Evolutionary conservation across 441 rosid species (phyloP), one percentile per base, ranked within the genome.

Genomic region (Pelargonium fulgidum): DNA sequence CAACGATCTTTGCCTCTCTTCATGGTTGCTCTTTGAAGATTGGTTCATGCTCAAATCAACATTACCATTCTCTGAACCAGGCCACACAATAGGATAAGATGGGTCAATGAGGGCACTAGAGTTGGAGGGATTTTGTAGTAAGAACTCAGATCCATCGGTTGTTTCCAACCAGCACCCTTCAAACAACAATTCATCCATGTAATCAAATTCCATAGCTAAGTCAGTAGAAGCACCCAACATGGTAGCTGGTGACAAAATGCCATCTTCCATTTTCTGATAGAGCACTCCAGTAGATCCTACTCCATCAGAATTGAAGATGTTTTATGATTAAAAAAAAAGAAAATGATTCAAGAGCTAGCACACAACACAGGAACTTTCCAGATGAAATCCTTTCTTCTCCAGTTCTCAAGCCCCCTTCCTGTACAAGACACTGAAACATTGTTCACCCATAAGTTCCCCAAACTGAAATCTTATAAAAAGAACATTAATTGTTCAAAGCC

Each of bases 111-210:
- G 66, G 75, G 76, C 65, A 64, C 76, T 48, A 68, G 87, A 76
- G 65, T 64, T 70, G 7, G 84, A 75, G 12, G 86, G 85, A 78
- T 76, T 73, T 22, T 74, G 68, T 75, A 77, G 77, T 66, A 84
- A 79, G 76, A 87, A 89, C 75, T 88, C 96, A 52, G 93, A 89
- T 79, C 93, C 96, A 72, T 84, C 87, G 22, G 87, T 77, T 39
- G 94, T 74, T 78, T 93, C 95, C 75, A 91, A 72, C 97, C 98
- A 93, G 83, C 90, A 93, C 39, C 98, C 98, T 52, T 89, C 91
- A 29, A 89, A 76, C 61, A 93, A 73, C 73, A 93, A 78, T n/a
- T 86, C 91, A 74, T 93, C 85, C 84, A 89, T 85, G 81, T 29
- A 83, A 41, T 86, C 92, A 26, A 79, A 73, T 69, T 91, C 96